Evolutionary conservation across 139 green algal species (phyloP), one percentile per base, ranked within the genome.

Genomic region (Microglena sp.): DNA sequence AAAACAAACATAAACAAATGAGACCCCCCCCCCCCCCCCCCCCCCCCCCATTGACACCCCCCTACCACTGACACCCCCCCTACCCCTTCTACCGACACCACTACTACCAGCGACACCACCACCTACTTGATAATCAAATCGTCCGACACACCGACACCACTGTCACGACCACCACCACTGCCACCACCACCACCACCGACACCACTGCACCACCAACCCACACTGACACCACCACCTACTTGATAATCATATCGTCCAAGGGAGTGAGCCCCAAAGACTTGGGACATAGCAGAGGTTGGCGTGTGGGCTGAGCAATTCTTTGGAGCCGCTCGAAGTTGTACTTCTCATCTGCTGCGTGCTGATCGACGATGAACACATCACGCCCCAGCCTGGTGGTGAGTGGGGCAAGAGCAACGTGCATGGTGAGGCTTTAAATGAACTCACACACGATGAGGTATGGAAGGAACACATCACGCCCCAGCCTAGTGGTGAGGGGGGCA

Each of bases 291-390:
- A 98, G 79, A 31, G 85, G 86, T 78, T 98, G 93, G 45, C 66
- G 66, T 68, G 92, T 91, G 15, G 97, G 71, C 7, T n/a, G 31
- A 26, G 66, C 59, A n/a, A 32, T 61, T 29, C 40, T 59, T 60
- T 74, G 62, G 54, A 92, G 70, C 15, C 84, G 75, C 81, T 98
- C 92, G 77, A 97, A 98, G 65, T 89, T 98, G 70, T 72, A 85
- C 72, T 95, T 98, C 75, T 98, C 93, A 50, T 97, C 93, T 60
- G 86, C 84, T 1, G 89, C 89, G 67, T 96, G 89, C 79, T 99
- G 92, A 77, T 99, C 93, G 0, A 99, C 57, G 57, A 99, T 98
- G 77, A 96, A 99, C 4, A 98, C 61, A 66, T 99, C 92, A 11
- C 27, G 53, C 2, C 76, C 82, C 40, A 92, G 76, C 3, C 62